Percentiles rank a stretch among this genome's conserved stretches.
phyloP scores from a whole-genome alignment of 73 alveolate genomes.

The Urostyla sp. region DNA sequence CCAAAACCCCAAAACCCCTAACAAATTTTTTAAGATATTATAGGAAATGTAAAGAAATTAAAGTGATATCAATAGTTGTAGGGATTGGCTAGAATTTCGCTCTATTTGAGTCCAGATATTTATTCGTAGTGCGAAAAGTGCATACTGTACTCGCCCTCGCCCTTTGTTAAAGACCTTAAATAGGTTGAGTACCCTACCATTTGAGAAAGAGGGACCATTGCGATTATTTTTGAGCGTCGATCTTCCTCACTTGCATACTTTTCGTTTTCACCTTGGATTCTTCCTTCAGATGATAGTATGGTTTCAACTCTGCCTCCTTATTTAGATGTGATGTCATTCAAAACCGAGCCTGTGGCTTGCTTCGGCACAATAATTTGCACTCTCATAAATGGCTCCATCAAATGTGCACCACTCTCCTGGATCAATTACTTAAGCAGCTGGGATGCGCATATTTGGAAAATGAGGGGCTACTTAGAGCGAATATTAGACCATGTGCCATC shows the following conservation, averaged over 20 bases:
- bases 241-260: slow-evolving; percentile 1
- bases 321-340: slow-evolving; percentile 67
- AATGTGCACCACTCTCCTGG: slow-evolving; percentile 9
- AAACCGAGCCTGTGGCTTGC: slow-evolving; percentile 61
- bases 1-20: slow-evolving; percentile 13
- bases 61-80: slow-evolving; percentile 19
- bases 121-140: slow-evolving; percentile 67
- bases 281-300: slow-evolving; percentile 59
- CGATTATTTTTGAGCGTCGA: slow-evolving; percentile 48
- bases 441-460: slow-evolving; percentile 65
- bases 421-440: slow-evolving; percentile 62
- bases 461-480: slow-evolving; percentile 52
- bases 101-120: slow-evolving; percentile 52
- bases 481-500: slow-evolving; percentile 74
- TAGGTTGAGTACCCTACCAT: slow-evolving; percentile 76
- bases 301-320: slow-evolving; percentile 68
- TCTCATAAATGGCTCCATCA: slow-evolving; percentile 78
- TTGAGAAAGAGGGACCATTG: slow-evolving; percentile 69
- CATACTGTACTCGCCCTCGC: slow-evolving; percentile 71
- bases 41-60: neutral
- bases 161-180: slow-evolving; percentile 71
- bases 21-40: neutral
- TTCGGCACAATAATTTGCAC: slow-evolving; percentile 70
- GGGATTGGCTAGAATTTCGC: slow-evolving; percentile 63
- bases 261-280: slow-evolving; percentile 48